A percentile compares a stretch with the other conserved stretches of the same genome.
Evolutionary conservation across 208 protist species (phyloP).

Genomic region (Tritrichomonas foetus): DNA sequence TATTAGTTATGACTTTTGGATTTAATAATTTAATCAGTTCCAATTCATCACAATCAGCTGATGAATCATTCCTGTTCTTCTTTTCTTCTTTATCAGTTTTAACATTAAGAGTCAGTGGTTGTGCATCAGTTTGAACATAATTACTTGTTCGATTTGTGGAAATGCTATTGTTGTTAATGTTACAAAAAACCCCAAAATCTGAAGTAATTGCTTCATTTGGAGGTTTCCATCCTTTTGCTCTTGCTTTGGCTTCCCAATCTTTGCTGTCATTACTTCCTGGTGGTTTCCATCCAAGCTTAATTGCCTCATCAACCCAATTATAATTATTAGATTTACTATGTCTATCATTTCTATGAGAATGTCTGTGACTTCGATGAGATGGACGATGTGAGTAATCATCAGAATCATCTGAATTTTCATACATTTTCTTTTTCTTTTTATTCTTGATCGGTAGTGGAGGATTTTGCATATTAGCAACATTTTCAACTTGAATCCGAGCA

Average conservation of each 20-base stretch:
- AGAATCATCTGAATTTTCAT: background rate
- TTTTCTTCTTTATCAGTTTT: too few relatives aligned
- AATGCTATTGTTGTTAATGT: too few relatives aligned
- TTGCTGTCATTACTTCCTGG: background rate
- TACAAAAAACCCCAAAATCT: background rate
- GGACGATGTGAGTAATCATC: background rate
- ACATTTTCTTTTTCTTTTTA: too few relatives aligned
- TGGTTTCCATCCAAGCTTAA: conserved; percentile 3
- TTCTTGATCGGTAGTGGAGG: too few relatives aligned
- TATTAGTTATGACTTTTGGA: too few relatives aligned
- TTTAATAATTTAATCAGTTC: too few relatives aligned
- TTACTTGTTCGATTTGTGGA: too few relatives aligned
- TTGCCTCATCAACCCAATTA: background rate
- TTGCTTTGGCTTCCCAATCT: conserved; percentile 21
- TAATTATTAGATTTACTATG: background rate
- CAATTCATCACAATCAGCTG: too few relatives aligned
- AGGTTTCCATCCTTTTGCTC: background rate
- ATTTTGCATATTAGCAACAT: too few relatives aligned
- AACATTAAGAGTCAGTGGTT: too few relatives aligned
- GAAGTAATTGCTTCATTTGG: background rate
- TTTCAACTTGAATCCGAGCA: background rate
- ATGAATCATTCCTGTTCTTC: too few relatives aligned
- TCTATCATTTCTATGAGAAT: background rate
- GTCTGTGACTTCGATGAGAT: background rate
- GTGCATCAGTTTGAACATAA: too few relatives aligned